Evolutionary conservation across 768 basidiomycete species (phyloP).

Genomic region (Boletus tomentosulus): DNA sequence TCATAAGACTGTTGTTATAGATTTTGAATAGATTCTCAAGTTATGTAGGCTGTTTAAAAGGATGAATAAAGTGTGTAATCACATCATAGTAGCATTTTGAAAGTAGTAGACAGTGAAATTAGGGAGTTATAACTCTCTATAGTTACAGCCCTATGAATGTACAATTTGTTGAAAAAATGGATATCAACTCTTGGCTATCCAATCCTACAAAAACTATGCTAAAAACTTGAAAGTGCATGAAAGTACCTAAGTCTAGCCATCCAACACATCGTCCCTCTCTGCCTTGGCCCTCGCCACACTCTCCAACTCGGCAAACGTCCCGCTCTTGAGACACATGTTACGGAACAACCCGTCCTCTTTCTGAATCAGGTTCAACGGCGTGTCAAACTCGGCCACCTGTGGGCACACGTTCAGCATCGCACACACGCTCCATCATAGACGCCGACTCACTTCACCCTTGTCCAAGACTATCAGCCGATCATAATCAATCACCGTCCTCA

Average conservation of each 20-base stretch:
- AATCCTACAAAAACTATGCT: neutral
- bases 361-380: conserved; percentile 62
- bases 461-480: conserved; percentile 79
- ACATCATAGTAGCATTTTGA: no score
- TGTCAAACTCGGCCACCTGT: conserved; percentile 62
- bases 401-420: neutral
- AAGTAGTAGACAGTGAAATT: no score
- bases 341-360: conserved; percentile 63
- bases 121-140: no score
- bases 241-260: neutral
- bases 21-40: no score
- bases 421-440: neutral
- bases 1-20: no score
- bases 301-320: conserved; percentile 59
- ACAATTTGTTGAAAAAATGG: neutral
- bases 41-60: no score
- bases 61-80: no score
- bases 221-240: neutral
- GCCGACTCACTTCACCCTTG: conserved; percentile 25
- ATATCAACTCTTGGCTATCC: neutral
- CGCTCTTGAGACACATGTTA: conserved; percentile 68
- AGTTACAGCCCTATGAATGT: no score
- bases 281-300: conserved; percentile 46
- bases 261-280: conserved; percentile 10
- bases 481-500: conserved; percentile 78